Evolutionary conservation across 106 monocot genomes (phyloP), one percentile per base, ranked within the genome.

Genomic region (Dioscorea alata): DNA sequence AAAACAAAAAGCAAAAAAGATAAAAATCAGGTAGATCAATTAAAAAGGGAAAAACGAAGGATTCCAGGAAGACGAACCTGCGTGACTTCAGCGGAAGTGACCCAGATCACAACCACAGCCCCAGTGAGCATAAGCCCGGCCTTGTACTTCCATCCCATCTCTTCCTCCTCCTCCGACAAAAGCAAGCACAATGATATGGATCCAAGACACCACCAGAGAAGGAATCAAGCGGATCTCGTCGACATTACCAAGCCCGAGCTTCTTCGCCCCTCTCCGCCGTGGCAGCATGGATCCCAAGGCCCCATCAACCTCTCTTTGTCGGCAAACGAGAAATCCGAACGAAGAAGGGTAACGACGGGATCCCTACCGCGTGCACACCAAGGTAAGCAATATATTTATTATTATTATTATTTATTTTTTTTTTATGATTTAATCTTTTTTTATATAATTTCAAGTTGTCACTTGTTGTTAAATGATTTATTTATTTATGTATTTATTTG

Each of bases 101-200:
- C 69, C 69, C 69, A 69, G 25, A 69, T 69, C 9, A 69, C 17
- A 17, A 69, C 69, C 16, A 69, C 69, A 3, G 69, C 69, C n/a
- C 69, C 69, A 20, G 57, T 69, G 12, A 69, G 69, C 14, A 69
- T 14, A 24, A 69, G 50, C 54, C 69, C 69, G 8, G 69, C 69
- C 56, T 58, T 69, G 32, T 69, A 69, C 34, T 57, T 69, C 69
- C 54, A 69, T 25, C 54, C 57, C 69, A 69, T 58, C 57, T 50
- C 66, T 13, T 42, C 22, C 59, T 23, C 32, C 28, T 13, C 13
- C 60, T 18, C 15, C 42, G 21, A 19, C 65, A 4, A 65, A 65
- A 8, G 23, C 19, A 23, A n/a, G 22, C 21, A 13, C 60, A 60
- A 23, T 0, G 23, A 23, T 28, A 28, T 8, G 25, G 23, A 23